These are phyloP conservation scores for Colletotrichum sp. DNA, from an alignment of 2,329 filamentous ascomycete species.

Conservation along the genomic window DNA sequence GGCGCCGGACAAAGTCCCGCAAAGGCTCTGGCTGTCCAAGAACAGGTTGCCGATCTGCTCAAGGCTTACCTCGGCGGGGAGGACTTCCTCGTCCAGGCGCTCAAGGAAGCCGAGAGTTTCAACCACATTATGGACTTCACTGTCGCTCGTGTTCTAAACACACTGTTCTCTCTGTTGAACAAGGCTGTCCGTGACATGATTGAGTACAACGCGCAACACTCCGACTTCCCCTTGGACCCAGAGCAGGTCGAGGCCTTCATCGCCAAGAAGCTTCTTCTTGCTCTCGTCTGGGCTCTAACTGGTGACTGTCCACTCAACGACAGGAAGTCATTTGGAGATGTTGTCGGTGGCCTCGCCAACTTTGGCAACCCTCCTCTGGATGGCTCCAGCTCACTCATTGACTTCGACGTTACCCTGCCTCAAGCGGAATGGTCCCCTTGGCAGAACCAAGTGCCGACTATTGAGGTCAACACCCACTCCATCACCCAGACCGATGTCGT, in stretches of 20 bases:
- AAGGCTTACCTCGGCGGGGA: constrained; percentile 77
- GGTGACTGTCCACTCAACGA: constrained; percentile 91
- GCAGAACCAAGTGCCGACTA: constrained; percentile 91
- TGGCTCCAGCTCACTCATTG: constrained; percentile 85
- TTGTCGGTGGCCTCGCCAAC: constrained; percentile 79
- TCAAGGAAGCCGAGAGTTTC: constrained; percentile 77
- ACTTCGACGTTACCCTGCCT: constrained; percentile 90
- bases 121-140: constrained; percentile 99
- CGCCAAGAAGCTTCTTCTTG: constrained; percentile 91
- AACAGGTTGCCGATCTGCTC: constrained; percentile 79
- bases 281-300: constrained; percentile 93
- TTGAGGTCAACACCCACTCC: constrained; percentile 98
- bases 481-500: constrained; percentile 98
- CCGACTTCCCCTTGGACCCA: constrained; percentile 89
- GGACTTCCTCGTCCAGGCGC: constrained; percentile 78
- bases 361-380: constrained; percentile 85
- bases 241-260: constrained; percentile 90
- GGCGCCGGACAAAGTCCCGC: constrained; percentile 76
- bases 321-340: constrained; percentile 88
- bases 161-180: constrained; percentile 93
- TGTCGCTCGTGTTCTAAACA: constrained; percentile 85
- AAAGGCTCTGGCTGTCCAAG: constrained; percentile 80
- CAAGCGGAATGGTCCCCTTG: constrained; percentile 89
- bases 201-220: constrained; percentile 94
- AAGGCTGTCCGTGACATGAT: constrained; percentile 91